phyloP scores from a whole-genome alignment of 1,284 basidiomycete species.

The Dichomitus squalens region DNA sequence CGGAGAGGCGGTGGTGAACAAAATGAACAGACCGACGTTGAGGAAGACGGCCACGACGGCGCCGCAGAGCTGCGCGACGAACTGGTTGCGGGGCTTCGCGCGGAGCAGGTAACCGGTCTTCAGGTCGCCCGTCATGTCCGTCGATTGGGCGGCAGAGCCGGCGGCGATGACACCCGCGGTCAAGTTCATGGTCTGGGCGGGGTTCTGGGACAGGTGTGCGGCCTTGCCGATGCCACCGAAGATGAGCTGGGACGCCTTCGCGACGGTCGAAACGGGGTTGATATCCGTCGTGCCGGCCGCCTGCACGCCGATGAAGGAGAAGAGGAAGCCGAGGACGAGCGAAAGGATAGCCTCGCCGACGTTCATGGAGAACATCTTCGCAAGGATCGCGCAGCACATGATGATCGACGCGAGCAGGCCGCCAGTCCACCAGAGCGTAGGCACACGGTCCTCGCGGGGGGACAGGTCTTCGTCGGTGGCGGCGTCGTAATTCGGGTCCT shows the following conservation, averaged over 20 bases:
- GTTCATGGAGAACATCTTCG: conserved; percentile 58
- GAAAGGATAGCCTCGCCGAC: conserved; percentile 59
- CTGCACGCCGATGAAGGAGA: conserved; percentile 72
- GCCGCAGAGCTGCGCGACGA: conserved; percentile 62
- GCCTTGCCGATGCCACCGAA: conserved; percentile 63
- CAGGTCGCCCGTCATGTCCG: conserved; percentile 75
- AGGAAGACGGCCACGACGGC: conserved; percentile 61
- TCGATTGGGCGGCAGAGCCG: conserved; percentile 59
- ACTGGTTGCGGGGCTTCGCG: conserved; percentile 68
- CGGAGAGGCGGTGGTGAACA: conserved; percentile 67
- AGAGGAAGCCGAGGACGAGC: conserved; percentile 63
- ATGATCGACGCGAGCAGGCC: conserved; percentile 53
- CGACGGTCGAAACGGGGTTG: conserved; percentile 61
- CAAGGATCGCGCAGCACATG: conserved; percentile 57
- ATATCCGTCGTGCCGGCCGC: conserved; percentile 60
- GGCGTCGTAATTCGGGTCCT: conserved; percentile 15
- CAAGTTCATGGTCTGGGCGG: conserved; percentile 58
- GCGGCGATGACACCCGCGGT: conserved; percentile 61
- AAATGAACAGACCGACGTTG: conserved; percentile 58
- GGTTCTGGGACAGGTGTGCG: conserved; percentile 35
- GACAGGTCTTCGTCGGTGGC: conserved; percentile 48
- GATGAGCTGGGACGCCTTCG: conserved; percentile 62
- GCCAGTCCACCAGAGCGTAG: conserved; percentile 54
- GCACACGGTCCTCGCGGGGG: conserved; percentile 57
- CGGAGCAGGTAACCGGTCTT: conserved; percentile 74